Evolutionary conservation across 768 basidiomycete species (phyloP), one percentile per base, ranked within the genome.

Genomic region (Lactarius trivialis): DNA sequence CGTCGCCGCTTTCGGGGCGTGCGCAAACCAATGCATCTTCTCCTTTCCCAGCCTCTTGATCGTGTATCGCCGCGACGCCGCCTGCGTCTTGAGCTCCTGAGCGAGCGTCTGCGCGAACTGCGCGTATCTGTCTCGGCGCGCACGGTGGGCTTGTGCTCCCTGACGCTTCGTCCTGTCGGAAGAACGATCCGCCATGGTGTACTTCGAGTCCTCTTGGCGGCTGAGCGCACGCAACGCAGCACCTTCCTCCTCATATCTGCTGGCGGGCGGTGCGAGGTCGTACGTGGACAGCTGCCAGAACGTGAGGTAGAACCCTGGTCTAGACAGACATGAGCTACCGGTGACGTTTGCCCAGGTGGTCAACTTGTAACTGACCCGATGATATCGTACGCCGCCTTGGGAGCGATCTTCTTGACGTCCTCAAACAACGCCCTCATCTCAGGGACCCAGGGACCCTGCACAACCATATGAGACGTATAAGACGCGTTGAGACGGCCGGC

Each of bases 201-300:
- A 83, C 65, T 82, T 82, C 32, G 78, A 72, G 60, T 90, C 88
- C 71, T 90, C 88, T 68, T 86, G 81, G 3, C 82, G 82, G 68
- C 85, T 88, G 32, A 88, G 75, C 4, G 79, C 74, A 39, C 82
- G 79, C 33, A 91, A 72, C 17, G 78, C 76, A 28, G 81, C 78
- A 33, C 83, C 82, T 69, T 93, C 89, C 69, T 90, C 87, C 50
- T 91, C 86, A 64, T 98, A 99, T 62, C 83, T 83, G 7, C 82
- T 70, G 19, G 80, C 78, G 0, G 95, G 93, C 14, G 91, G 88
- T 0, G 83, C 76, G 36, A 98, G 79, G 73, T 99, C 97, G 69
- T 93, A 91, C 36, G 89, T 88, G 0, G 92, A 89, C 56, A 98
- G 74, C 72, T 98, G 95, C 97, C 97, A 99, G 76, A 98, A 99